A percentile compares a stretch with the other conserved stretches of the same genome.
Evolutionary conservation across 768 basidiomycete genomes (phyloP).

Genomic region (Tricholoma sp.): DNA sequence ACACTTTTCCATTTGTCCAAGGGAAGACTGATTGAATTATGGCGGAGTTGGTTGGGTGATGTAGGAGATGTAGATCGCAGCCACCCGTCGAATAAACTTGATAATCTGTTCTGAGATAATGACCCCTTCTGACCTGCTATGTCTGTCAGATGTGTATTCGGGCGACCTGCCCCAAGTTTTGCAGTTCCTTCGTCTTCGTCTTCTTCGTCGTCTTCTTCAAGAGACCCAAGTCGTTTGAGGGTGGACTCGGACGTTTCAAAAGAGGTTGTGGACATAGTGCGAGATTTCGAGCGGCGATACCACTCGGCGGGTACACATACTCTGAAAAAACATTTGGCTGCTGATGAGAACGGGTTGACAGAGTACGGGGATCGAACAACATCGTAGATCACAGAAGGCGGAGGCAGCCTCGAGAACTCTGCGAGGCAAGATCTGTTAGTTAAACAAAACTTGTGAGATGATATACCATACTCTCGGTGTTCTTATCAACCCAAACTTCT

Average conservation of each 20-base stretch:
- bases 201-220: conserved; percentile 43
- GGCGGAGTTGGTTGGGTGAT: conserved; percentile 27
- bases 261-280: conserved; percentile 40
- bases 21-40: conserved; percentile 26
- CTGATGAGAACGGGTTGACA: conserved; percentile 36
- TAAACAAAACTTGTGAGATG: not conserved
- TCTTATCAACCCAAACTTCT: conserved; percentile 54
- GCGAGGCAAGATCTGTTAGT: conserved; percentile 7
- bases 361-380: conserved; percentile 35
- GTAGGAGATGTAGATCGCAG: conserved; percentile 42
- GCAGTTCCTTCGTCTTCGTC: conserved; percentile 58
- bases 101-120: conserved; percentile 54
- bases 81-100: conserved; percentile 66
- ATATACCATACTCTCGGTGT: conserved; percentile 46
- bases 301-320: conserved; percentile 77
- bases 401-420: conserved; percentile 44
- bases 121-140: conserved; percentile 49
- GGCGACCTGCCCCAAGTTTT: conserved; percentile 29
- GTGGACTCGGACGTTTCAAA: conserved; percentile 48
- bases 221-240: conserved; percentile 40
- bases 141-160: conserved; percentile 2
- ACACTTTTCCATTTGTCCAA: conserved; percentile 52
- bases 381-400: conserved; percentile 36
- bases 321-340: conserved; percentile 43
- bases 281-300: conserved; percentile 67